Percentiles rank a stretch among this genome's conserved stretches.
Evolutionary conservation across 176 grass and related monocot species (phyloP).

Genomic region (Oryza glumipatula): DNA sequence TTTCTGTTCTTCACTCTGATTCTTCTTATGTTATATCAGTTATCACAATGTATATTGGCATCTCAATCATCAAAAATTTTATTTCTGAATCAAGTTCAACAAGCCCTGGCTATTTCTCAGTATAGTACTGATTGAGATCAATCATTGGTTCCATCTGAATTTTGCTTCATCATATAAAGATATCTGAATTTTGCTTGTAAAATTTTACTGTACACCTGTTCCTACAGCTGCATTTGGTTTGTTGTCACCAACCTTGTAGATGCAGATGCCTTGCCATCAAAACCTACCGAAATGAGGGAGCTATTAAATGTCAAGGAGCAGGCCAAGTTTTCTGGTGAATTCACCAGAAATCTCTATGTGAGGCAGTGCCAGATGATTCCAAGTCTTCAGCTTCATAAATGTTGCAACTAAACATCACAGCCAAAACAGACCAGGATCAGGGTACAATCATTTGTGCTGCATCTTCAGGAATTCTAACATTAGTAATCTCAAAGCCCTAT

Average conservation of each 20-base stretch:
- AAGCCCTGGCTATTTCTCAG: background rate
- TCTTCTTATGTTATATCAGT: background rate
- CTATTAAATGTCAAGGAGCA: constrained; percentile 36
- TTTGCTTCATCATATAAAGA: background rate
- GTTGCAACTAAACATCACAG: constrained; percentile 13
- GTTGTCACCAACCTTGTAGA: constrained; percentile 30
- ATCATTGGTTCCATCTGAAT: background rate
- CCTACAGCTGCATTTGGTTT: background rate
- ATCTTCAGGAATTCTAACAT: background rate
- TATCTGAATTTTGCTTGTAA: background rate
- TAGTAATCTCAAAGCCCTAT: background rate
- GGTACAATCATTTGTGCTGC: background rate
- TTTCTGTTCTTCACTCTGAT: background rate
- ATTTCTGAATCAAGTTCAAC: background rate
- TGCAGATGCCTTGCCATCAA: constrained; percentile 22
- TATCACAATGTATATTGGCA: background rate
- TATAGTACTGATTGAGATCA: background rate
- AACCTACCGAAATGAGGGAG: constrained; percentile 49
- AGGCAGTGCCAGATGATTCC: background rate
- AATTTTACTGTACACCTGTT: background rate
- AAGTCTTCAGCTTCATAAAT: constrained; percentile 37
- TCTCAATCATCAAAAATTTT: background rate
- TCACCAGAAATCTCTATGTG: constrained; percentile 12
- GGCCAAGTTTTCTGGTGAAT: constrained; percentile 30
- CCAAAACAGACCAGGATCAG: background rate